Base-by-base conservation (phyloP, 495 filamentous ascomycete genomes). In the Aspergillus campestris region DNA sequence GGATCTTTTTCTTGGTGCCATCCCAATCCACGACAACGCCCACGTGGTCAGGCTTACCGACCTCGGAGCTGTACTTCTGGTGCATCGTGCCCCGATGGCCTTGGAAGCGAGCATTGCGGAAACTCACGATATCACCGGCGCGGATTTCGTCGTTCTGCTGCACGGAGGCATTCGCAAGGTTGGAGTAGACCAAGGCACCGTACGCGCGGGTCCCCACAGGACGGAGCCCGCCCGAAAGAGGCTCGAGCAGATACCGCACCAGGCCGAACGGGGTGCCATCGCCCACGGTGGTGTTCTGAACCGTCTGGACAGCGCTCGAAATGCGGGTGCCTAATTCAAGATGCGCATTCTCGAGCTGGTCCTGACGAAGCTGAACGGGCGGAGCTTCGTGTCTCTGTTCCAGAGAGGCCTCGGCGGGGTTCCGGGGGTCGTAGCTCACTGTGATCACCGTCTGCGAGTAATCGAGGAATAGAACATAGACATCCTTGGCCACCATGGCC, bases 11-110 rank as follows among this genome's bases (percentile, higher is more conserved):
- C 75, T 96, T 95, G 24, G 89, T 95, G 29, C 92, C 92, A 62
- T 98, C 92, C 92, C 92, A 98, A 60, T 98, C 92, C 8, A 89
- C 77, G n/a, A 97, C 90, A n/a, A 98, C 72, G 3, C 77, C 94
- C 1, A 97, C 92, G 63, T 98, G 92, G 53, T 95, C 91, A 4
- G 86, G 86, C 56, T 86, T 89, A 38, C 92, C 92, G 0, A 95
- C 87, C 49, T 98, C 92, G 31, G 78, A 67, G 42, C 69, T 82
- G 59, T 98, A 98, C 66, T 97, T 97, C 51, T 86, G 82, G 56
- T 95, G 89, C 84, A 98, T 87, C 8, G 88, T 78, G 3, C 92
- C 92, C 49, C 89, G 87, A 61, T 98, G 94, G 29, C 92, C 92
- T 60, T 96, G 88, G 69, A 98, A 96, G 53, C 82, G 86, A 9